phyloP scores from a whole-genome alignment of 1,284 basidiomycete species.

The Ganoderma lingzhi region DNA sequence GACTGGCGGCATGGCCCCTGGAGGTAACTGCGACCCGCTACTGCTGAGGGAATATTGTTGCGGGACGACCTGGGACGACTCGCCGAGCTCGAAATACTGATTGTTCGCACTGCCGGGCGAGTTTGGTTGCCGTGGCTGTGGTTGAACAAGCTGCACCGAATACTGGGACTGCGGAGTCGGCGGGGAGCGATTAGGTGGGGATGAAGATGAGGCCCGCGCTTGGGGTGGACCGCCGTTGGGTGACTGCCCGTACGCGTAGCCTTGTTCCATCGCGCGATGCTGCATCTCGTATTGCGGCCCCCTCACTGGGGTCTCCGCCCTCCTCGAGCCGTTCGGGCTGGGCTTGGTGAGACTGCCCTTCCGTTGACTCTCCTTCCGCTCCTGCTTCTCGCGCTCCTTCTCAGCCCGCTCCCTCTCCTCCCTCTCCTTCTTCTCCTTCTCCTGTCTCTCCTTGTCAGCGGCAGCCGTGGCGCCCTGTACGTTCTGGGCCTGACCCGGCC shows the following conservation, averaged over 20 bases:
- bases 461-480: conserved; percentile 16
- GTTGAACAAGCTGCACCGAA: conserved; percentile 43
- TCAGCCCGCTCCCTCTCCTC: conserved; percentile 53
- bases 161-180: conserved; percentile 30
- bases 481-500: conserved; percentile 38
- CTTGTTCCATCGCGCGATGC: conserved; percentile 90
- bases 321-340: conserved; percentile 64
- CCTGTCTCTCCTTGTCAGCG: conserved; percentile 53
- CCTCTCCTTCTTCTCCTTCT: conserved; percentile 54
- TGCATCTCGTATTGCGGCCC: conserved; percentile 95
- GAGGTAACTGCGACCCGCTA: conserved; percentile 52
- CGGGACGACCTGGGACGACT: conserved; percentile 37
- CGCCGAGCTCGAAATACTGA: conserved; percentile 46
- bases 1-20: conserved; percentile 67
- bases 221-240: conserved; percentile 25
- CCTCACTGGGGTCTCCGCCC: conserved; percentile 87
- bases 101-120: conserved; percentile 38
- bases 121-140: conserved; percentile 38
- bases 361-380: conserved; percentile 55
- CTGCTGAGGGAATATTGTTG: conserved; percentile 42
- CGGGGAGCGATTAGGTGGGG: conserved; percentile 26
- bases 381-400: conserved; percentile 54
- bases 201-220: conserved; percentile 37
- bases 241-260: conserved; percentile 54
- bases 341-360: conserved; percentile 54